A percentile compares a stretch with the other conserved stretches of the same genome.
phyloP scores from a whole-genome alignment of 345 rosid species.

The Camelina neglecta region DNA sequence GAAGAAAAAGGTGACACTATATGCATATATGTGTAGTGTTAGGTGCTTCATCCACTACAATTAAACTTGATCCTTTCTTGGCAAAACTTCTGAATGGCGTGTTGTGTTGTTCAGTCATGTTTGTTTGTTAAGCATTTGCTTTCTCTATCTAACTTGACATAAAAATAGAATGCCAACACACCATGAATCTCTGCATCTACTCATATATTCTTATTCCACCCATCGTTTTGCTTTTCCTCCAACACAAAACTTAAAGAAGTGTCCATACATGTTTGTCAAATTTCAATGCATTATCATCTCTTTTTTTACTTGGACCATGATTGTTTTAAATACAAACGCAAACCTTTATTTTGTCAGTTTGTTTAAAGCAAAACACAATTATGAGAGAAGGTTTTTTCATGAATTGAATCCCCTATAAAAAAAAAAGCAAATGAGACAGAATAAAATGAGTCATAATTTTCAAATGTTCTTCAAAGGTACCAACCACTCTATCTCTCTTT shows the following conservation, averaged over 20 bases:
- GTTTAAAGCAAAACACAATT: conserved; percentile 1
- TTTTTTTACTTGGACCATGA: not conserved
- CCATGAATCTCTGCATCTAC: not conserved
- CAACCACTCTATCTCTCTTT: conserved; percentile 17
- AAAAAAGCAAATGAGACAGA: conserved; percentile 9
- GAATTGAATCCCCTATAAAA: not conserved
- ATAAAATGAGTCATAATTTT: conserved; percentile 14
- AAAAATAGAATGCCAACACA: conserved; percentile 12
- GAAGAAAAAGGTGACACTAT: not conserved
- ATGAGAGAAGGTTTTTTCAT: conserved; percentile 2
- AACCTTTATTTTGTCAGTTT: conserved; percentile 10
- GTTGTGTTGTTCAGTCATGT: conserved; percentile 17
- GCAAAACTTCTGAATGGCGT: conserved; percentile 23
- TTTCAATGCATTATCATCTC: not conserved
- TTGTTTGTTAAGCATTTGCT: conserved; percentile 21
- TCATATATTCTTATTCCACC: not conserved
- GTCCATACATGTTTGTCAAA: not conserved
- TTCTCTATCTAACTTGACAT: conserved; percentile 1
- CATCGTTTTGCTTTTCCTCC: not conserved
- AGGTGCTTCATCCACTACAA: conserved; percentile 33
- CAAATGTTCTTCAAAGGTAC: conserved; percentile 21
- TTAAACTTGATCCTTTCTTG: conserved; percentile 13
- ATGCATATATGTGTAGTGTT: conserved; percentile 22
- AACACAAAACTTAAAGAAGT: not conserved
- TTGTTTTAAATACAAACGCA: not conserved